Percentiles rank a stretch among this genome's conserved stretches.
Evolutionary conservation across 805 yeast genomes (phyloP).

Genomic region (Jamesozyma lodderae): DNA sequence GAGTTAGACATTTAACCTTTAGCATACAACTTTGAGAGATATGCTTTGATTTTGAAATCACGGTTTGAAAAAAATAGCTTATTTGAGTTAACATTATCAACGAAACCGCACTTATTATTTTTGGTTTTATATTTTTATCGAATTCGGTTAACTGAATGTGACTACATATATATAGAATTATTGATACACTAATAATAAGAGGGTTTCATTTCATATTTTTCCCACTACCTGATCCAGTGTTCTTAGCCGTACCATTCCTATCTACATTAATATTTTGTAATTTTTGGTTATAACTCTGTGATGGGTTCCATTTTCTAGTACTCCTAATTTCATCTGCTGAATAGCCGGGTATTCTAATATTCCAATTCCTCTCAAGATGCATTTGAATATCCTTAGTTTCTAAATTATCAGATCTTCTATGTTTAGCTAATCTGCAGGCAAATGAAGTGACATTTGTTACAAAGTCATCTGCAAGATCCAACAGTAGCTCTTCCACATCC

Average conservation of each 20-base stretch:
- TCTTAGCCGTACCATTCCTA: slow-evolving; percentile 9
- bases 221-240: not conserved
- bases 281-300: slow-evolving; percentile 53
- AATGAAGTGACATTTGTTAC: slow-evolving; percentile 83
- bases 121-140: no score
- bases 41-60: no score
- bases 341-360: slow-evolving; percentile 88
- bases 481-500: slow-evolving; percentile 82
- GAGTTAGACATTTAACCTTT: no score
- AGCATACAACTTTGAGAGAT: no score
- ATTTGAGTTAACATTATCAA: no score
- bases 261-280: slow-evolving; percentile 37
- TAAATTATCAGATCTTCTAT: slow-evolving; percentile 76
- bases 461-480: slow-evolving; percentile 94
- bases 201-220: not conserved
- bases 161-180: not conserved
- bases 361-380: slow-evolving; percentile 90
- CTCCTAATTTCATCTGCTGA: slow-evolving; percentile 83
- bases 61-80: no score
- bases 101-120: no score
- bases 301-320: slow-evolving; percentile 64
- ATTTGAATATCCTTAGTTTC: slow-evolving; percentile 87
- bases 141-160: no score
- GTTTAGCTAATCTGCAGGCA: slow-evolving; percentile 92
- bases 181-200: not conserved